Conservation (phyloP, 2,329 filamentous ascomycete genomes). For the Pseudodiploospora longispora region DNA sequence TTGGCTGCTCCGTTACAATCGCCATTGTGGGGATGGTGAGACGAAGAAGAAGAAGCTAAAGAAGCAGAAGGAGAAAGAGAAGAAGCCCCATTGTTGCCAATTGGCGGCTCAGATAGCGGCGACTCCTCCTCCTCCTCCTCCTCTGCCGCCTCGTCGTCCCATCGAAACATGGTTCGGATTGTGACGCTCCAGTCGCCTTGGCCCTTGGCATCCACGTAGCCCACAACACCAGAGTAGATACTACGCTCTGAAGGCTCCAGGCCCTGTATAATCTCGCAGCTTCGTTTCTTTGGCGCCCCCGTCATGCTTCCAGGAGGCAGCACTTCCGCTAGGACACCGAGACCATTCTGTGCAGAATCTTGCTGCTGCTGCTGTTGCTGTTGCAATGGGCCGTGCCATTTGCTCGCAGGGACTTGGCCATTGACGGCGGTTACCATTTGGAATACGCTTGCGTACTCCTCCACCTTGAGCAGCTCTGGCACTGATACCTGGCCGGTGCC, state of each 20-base stretch:
- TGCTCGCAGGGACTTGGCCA: constrained; percentile 44
- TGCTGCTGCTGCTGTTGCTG: neutral
- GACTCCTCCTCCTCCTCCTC: constrained; percentile 19
- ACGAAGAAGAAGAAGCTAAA: no score
- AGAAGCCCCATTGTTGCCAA: no score
- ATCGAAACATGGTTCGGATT: constrained; percentile 73
- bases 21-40: no score
- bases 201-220: constrained; percentile 81
- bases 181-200: constrained; percentile 86
- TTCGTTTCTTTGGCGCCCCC: constrained; percentile 87
- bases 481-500: constrained; percentile 67
- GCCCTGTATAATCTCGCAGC: constrained; percentile 68
- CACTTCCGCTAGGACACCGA: constrained; percentile 68
- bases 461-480: constrained; percentile 72
- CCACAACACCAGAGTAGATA: constrained; percentile 81
- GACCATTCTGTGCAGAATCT: constrained; percentile 41
- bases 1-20: no score
- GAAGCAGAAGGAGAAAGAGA: no score
- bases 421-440: constrained; percentile 87
- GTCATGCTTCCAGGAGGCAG: constrained; percentile 94
- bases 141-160: constrained; percentile 48
- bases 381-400: constrained; percentile 5
- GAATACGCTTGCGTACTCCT: constrained; percentile 86
- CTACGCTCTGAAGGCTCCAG: constrained; percentile 62
- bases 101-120: constrained; percentile 9